Percentiles rank a stretch among this genome's conserved stretches.
phyloP scores from a whole-genome alignment of 495 filamentous ascomycete species.

The Glonium stellatum region DNA sequence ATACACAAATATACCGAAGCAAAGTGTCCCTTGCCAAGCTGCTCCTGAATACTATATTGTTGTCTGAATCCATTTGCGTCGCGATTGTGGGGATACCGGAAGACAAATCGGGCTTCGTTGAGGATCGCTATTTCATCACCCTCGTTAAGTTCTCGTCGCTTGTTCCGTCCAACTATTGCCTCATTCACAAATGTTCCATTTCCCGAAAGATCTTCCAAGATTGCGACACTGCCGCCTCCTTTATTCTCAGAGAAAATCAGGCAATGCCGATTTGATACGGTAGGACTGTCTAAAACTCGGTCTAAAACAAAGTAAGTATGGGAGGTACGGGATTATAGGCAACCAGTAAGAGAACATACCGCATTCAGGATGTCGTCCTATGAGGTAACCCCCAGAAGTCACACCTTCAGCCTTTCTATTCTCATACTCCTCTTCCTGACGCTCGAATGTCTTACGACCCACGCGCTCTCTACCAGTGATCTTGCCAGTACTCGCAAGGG shows the following conservation, averaged over 20 bases:
- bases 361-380: constrained; percentile 90
- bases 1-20: constrained; percentile 89
- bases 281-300: constrained; percentile 65
- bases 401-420: constrained; percentile 48
- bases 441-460: constrained; percentile 32
- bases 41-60: constrained; percentile 75
- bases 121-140: constrained; percentile 84
- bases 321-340: neutral
- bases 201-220: constrained; percentile 87
- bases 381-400: constrained; percentile 76
- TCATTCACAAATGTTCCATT: constrained; percentile 98
- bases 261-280: constrained; percentile 94
- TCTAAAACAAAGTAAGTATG: constrained; percentile 46
- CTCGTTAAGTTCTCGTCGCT: constrained; percentile 77
- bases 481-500: constrained; percentile 33
- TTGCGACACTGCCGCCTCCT: constrained; percentile 67
- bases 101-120: constrained; percentile 76
- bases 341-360: constrained; percentile 51
- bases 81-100: constrained; percentile 75
- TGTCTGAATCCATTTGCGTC: constrained; percentile 72
- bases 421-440: constrained; percentile 55
- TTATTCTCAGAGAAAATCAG: constrained; percentile 83
- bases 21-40: constrained; percentile 94
- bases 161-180: constrained; percentile 82
- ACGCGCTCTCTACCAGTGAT: constrained; percentile 34